These are phyloP conservation scores for Cytospora piceicola DNA, from an alignment of 2,329 filamentous ascomycete genomes.

Conservation along the genomic window DNA sequence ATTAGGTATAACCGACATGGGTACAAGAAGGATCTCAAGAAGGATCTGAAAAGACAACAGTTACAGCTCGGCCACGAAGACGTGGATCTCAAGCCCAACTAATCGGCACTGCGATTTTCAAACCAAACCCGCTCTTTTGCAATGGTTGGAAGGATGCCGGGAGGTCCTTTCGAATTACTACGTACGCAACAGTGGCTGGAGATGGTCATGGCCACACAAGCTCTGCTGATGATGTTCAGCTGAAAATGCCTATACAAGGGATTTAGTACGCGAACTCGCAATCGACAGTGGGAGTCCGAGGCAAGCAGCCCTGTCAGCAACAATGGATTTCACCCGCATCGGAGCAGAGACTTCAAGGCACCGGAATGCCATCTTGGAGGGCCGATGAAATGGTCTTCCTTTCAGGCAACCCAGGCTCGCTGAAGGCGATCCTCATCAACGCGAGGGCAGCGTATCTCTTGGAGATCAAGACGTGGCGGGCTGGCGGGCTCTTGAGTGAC, in stretches of 20 bases:
- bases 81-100: not conserved
- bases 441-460: not conserved
- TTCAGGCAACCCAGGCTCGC: too few species aligned
- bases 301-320: too few species aligned
- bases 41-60: not conserved
- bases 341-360: not conserved
- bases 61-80: not conserved
- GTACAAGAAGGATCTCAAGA: too few species aligned
- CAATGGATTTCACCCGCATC: not conserved
- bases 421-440: not conserved
- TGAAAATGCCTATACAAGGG: not conserved
- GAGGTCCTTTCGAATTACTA: not conserved
- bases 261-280: not conserved
- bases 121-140: not conserved
- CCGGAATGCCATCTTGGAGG: not conserved
- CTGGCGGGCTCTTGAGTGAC: not conserved
- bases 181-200: not conserved
- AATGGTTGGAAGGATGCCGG: not conserved
- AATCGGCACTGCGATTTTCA: not conserved
- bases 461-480: not conserved
- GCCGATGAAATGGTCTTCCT: too few species aligned
- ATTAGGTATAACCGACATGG: too few species aligned
- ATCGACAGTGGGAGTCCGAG: not conserved
- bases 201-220: not conserved
- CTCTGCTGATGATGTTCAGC: not conserved